Evolutionary conservation across 2,329 filamentous ascomycete species (phyloP).

Genomic region (Cladosporium sp.): DNA sequence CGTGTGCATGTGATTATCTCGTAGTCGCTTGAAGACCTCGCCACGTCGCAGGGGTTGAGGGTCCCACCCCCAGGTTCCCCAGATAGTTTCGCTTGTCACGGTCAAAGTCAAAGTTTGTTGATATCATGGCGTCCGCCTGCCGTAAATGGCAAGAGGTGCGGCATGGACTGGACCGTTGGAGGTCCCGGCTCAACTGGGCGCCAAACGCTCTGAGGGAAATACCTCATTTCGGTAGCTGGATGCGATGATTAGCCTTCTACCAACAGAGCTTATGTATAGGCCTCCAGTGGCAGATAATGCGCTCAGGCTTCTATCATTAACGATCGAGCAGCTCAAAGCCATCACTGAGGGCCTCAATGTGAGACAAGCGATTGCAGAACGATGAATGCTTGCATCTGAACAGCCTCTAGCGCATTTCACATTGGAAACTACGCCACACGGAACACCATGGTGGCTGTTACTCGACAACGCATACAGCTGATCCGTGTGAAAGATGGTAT

Average conservation of each 20-base stretch:
- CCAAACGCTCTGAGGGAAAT: not conserved
- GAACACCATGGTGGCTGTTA: not conserved
- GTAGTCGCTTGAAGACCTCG: not conserved
- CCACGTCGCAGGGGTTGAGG: not conserved
- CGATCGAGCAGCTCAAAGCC: not conserved
- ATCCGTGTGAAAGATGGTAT: not conserved
- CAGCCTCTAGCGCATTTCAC: not conserved
- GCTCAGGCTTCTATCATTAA: not conserved
- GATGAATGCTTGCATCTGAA: too few species aligned
- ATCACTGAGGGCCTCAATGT: not conserved
- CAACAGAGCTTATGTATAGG: not conserved
- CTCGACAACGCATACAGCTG: not conserved
- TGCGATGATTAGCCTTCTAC: not conserved
- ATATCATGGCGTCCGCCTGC: not conserved
- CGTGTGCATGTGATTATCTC: not conserved
- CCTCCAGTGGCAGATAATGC: not conserved
- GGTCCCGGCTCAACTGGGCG: not conserved
- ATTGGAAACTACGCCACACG: not conserved
- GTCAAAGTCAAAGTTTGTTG: not conserved
- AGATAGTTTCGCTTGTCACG: not conserved
- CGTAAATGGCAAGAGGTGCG: not conserved
- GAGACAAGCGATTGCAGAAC: not conserved
- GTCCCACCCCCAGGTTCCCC: not conserved
- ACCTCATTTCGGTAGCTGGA: not conserved
- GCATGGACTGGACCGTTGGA: not conserved